Evolutionary conservation across 371 early-diverging fungal genomes (phyloP).

Genomic region (Mucor saturninus): DNA sequence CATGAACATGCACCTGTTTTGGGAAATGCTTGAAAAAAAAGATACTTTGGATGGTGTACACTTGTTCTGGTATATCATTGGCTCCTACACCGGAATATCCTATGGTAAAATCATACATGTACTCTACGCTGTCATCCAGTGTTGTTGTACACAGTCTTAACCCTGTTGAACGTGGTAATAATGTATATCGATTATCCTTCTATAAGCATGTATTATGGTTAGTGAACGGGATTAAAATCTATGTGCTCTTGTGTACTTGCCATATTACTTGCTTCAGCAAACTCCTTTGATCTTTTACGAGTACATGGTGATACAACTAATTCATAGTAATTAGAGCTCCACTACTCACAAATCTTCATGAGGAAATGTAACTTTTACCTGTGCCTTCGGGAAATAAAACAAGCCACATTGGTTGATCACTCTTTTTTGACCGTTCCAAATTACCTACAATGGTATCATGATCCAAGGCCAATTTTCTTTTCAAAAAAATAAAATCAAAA

Average conservation of each 20-base stretch:
- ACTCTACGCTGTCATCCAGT: slow-evolving; percentile 65
- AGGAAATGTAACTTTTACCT: slow-evolving; percentile 20
- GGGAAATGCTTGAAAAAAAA: slow-evolving; percentile 75
- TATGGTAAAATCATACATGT: slow-evolving; percentile 86
- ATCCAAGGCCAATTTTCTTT: slow-evolving; percentile 81
- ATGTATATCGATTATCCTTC: slow-evolving; percentile 60
- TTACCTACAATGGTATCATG: slow-evolving; percentile 51
- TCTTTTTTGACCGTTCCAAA: slow-evolving; percentile 40
- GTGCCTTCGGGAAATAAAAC: slow-evolving; percentile 94
- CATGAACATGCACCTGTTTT: slow-evolving; percentile 72
- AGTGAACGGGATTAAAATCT: not conserved
- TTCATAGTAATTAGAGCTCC: not conserved
- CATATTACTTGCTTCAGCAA: slow-evolving; percentile 55
- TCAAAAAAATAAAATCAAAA: slow-evolving; percentile 85
- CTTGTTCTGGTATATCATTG: slow-evolving; percentile 74
- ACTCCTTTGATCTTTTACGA: slow-evolving; percentile 51
- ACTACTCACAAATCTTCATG: too few species aligned
- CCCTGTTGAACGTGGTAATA: slow-evolving; percentile 85
- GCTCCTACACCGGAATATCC: slow-evolving; percentile 77
- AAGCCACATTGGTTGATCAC: slow-evolving; percentile 75
- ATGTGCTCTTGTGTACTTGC: slow-evolving; percentile 33
- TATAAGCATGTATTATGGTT: slow-evolving; percentile 9
- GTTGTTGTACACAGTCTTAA: slow-evolving; percentile 64
- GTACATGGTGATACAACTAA: slow-evolving; percentile 33
- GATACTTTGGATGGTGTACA: slow-evolving; percentile 70